Base-by-base conservation (phyloP, 176 grass and related monocot genomes). In the Carex kokanica region DNA sequence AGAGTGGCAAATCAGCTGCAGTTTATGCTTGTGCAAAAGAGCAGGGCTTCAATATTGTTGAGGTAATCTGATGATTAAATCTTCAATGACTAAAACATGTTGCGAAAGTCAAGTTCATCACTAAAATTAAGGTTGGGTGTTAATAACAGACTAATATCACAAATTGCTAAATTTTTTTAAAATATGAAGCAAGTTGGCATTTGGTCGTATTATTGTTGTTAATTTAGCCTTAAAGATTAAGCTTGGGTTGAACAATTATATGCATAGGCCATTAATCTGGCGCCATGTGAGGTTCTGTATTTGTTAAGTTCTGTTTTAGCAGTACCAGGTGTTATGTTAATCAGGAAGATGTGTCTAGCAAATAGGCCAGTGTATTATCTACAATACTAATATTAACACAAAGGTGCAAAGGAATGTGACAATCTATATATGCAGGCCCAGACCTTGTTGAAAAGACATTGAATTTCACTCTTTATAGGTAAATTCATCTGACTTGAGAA, bases 1-100 rank as follows among this genome's bases (percentile, higher is more conserved):
- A 98, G 95, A 93, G 91, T 91, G 95, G 95, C 83, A 98, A 98
- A 91, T 95, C 95, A 66, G 92, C 92, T 60, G 86, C 95, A 49
- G 86, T 98, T 81, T 95, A 94, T 88, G 92, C 95, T 51, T 98
- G 95, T 83, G 92, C 95, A 32, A 98, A 85, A 88, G 92, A 98
- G 82, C 90, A 93, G 81, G 92, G 90, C 18, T 98, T 98, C 91
- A 84, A 87, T 88, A 81, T 98, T 78, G 92, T 98, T 84, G 95
- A 98, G 95, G 95, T 98, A 91, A 64, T 77, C 21, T 60, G 59
- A 56, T 71, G 29, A 60, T 29, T 29, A 14, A 23, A 41, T 63
- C 78, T 81, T 81, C 21, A 51, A 32, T 53, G 8, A 29, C 47
- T 65, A 82, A 49, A 82, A 66, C n/a, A 29, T 64, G 29, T 71